Evolutionary conservation across 192 early-diverging fungal genomes (phyloP).

Genomic region (Mortierella hygrophila): DNA sequence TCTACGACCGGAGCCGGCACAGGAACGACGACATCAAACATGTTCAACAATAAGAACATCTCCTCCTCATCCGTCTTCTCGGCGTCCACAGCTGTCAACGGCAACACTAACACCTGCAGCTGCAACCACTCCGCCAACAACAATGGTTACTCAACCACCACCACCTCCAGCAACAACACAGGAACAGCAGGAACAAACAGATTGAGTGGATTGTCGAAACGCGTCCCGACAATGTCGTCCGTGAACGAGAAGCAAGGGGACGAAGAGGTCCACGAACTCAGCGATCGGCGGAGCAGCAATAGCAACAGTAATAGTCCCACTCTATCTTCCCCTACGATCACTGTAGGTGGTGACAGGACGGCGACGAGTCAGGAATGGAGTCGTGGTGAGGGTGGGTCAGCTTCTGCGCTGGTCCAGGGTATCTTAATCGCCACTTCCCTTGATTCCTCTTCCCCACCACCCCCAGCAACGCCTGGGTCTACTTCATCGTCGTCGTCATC

Average conservation of each 20-base stretch:
- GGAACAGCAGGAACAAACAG: background rate
- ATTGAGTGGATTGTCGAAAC: background rate
- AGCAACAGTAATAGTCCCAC: too few species aligned
- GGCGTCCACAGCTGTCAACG: background rate
- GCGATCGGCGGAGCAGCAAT: background rate
- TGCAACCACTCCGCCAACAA: background rate
- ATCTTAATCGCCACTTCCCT: background rate
- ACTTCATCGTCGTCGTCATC: background rate
- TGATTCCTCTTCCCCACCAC: background rate
- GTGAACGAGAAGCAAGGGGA: conserved; percentile 17
- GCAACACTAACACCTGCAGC: background rate
- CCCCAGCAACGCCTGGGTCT: background rate
- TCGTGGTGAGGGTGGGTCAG: background rate
- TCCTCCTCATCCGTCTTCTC: background rate
- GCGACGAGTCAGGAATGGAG: too few species aligned
- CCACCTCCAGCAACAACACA: too few species aligned
- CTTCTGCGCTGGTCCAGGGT: background rate
- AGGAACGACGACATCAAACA: too few species aligned
- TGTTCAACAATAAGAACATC: conserved; percentile 1
- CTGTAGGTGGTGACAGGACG: too few species aligned
- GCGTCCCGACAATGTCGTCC: conserved; percentile 17
- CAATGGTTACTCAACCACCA: too few species aligned
- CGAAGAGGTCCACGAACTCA: background rate
- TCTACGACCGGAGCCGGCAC: background rate
- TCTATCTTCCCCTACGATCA: too few species aligned